Evolutionary conservation across 768 basidiomycete genomes (phyloP), one percentile per base, ranked within the genome.

Genomic region (Collybia mongolica): DNA sequence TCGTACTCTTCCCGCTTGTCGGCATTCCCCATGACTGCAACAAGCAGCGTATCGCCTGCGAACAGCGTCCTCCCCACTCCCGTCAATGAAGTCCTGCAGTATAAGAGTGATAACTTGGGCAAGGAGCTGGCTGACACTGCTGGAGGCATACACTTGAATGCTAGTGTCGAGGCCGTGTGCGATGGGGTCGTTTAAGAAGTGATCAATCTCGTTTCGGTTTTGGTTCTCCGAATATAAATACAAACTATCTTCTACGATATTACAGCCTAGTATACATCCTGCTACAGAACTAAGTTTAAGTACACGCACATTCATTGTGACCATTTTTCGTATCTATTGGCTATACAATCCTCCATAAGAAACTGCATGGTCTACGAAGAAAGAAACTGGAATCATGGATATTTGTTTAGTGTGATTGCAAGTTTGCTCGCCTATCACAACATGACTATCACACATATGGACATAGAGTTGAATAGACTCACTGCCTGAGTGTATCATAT

Each of bases 401-500:
- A 15, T 11, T 15, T 19, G 23, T 47, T 38, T 22, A 36, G 28
- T 32, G 14, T 32, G 32, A 32, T 36, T 49, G 48, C 12, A 49
- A 29, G 41, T 41, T 49, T 20, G 48, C 48, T n/a, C 38, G 40
- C 32, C 48, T 49, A 41, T 9, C 12, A 15, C 26, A n/a, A 19
- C 5, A 24, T 24, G n/a, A 41, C 12, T 20, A 40, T 41, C 8
- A 18, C 2, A 39, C 36, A 22, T 24, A 38, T 23, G 19, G 19
- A 17, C 19, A n/a, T 7, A 47, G 23, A 48, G 15, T 7, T 39
- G 4, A 14, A 39, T 24, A 45, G n/a, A 52, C 84, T 55, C 61
- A 85, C 85, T 79, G 76, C 71, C 84, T 73, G 53, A 86, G 70
- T 38, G 79, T 79, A 63, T 91, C 87, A 57, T 93, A 92, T 54